These are phyloP conservation scores for Hypoxylon sp. DNA, from an alignment of 2,329 filamentous ascomycete genomes.

Conservation along the genomic window DNA sequence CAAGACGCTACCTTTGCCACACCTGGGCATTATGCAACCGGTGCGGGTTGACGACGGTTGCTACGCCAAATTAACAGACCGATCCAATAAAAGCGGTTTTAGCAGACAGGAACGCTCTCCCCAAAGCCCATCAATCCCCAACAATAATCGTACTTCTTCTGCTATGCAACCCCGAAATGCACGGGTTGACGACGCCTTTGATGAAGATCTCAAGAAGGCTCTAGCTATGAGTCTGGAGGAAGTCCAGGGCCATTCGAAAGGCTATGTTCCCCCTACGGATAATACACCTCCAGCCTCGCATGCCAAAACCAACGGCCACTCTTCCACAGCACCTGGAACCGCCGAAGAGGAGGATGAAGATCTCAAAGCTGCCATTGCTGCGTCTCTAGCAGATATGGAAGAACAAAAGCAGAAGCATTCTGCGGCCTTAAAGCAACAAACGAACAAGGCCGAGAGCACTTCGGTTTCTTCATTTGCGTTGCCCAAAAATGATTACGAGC, in stretches of 20 bases:
- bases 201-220: slow-evolving; percentile 93
- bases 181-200: slow-evolving; percentile 89
- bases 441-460: slow-evolving; percentile 66
- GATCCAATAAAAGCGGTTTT: slow-evolving; percentile 64
- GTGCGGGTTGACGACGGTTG: slow-evolving; percentile 98
- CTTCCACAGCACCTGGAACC: slow-evolving; percentile 57
- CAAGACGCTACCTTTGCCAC: slow-evolving; percentile 89
- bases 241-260: slow-evolving; percentile 80
- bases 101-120: slow-evolving; percentile 61
- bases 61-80: slow-evolving; percentile 88
- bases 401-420: slow-evolving; percentile 95
- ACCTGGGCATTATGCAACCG: slow-evolving; percentile 90
- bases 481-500: slow-evolving; percentile 93
- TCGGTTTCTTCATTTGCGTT: slow-evolving; percentile 69
- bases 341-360: slow-evolving; percentile 93
- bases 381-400: slow-evolving; percentile 96
- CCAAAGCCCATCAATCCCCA: slow-evolving; percentile 60
- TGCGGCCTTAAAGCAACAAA: slow-evolving; percentile 84
- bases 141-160: slow-evolving; percentile 76
- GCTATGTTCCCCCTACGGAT: slow-evolving; percentile 75
- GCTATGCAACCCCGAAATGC: slow-evolving; percentile 92
- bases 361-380: slow-evolving; percentile 93
- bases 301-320: slow-evolving; percentile 57
- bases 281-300: slow-evolving; percentile 54
- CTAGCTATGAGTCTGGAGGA: slow-evolving; percentile 98